Evolutionary conservation across 2,329 filamentous ascomycete species (phyloP).

Genomic region (Venturia nashicola): DNA sequence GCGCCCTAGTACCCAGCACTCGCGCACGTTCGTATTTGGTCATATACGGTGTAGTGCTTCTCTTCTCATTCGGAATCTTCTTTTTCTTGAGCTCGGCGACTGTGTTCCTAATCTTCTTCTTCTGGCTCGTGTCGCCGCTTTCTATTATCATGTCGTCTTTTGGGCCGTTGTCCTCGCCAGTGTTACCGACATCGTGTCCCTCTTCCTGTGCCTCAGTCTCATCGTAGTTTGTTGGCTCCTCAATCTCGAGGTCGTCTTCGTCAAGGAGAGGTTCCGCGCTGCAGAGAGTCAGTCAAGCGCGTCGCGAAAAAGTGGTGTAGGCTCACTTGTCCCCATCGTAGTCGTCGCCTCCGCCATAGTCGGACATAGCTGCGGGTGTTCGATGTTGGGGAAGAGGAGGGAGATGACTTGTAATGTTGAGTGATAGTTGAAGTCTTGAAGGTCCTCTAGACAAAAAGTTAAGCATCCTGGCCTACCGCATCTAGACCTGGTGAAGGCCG

Average conservation of each 20-base stretch:
- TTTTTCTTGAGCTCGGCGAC: constrained; percentile 55
- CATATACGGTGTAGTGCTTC: constrained; percentile 95
- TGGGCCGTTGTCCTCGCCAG: constrained; percentile 17
- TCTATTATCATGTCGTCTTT: constrained; percentile 5
- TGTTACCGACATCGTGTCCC: constrained; percentile 18
- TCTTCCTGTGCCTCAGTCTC: constrained; percentile 43
- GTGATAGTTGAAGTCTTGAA: not conserved
- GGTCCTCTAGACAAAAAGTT: not conserved
- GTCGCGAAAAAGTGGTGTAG: not conserved
- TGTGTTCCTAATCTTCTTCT: constrained; percentile 36
- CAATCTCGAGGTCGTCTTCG: constrained; percentile 49
- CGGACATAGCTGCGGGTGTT: not conserved
- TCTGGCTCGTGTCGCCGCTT: constrained; percentile 7
- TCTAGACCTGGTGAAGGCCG: not conserved
- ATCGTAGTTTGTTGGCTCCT: constrained; percentile 54
- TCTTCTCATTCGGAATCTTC: constrained; percentile 79
- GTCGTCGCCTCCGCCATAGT: constrained; percentile 14
- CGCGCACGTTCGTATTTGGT: constrained; percentile 96
- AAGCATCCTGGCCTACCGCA: not conserved
- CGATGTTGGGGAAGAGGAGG: not conserved
- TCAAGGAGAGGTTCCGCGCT: constrained; percentile 18
- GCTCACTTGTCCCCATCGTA: constrained; percentile 10
- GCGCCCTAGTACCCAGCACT: constrained; percentile 80
- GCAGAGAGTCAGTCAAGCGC: not conserved
- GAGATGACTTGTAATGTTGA: not conserved